Evolutionary conservation across 1,284 basidiomycete species (phyloP), one percentile per base, ranked within the genome.

Genomic region (Naganishia albida): DNA sequence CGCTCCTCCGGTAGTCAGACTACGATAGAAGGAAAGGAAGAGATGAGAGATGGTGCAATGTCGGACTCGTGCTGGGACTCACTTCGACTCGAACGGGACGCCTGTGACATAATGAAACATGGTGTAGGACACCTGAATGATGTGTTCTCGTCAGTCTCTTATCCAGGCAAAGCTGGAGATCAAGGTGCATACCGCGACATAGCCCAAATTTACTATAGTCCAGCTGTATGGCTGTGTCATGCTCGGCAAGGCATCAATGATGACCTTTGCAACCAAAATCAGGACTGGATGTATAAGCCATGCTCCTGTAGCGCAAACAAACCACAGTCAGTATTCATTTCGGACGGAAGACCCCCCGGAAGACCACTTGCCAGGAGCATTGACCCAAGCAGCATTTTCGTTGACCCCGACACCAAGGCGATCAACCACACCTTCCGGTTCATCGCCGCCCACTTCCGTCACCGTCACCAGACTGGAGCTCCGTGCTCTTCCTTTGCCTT

Each of bases 61-160:
- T 8, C 34, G 18, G 15, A 30, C 16, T 50, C 15, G 7, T 30
- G 16, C 25, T 28, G 16, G 10, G 26, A 23, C 75, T 73, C 67
- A 78, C 76, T 74, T 74, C 10, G 87, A 88, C 74, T 95, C 90
- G 78, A 99, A 99, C 2, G 96, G 95, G 39, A 96, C 92, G 54
- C 95, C 95, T 13, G 93, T 97, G 63, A 96, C 93, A 83, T 91
- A 93, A 78, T 99, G 95, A 81, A 99, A 99, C 91, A 99, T 96
- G 70, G 98, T 83, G 81, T 95, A 99, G 15, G 94, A 91, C 28
- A 95, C 78, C 94, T 97, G 75, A 3, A 20, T 13, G 3, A 28
- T 16, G 23, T 16, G n/a, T 25, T 50, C n/a, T n/a, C n/a, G 20
- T 56, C 26, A 62, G 52, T n/a, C 46, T 23, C 15, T 39, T 34